These are phyloP conservation scores for Cryptococcus sp. DNA, from an alignment of 1,284 basidiomycete genomes.

Conservation along the genomic window DNA sequence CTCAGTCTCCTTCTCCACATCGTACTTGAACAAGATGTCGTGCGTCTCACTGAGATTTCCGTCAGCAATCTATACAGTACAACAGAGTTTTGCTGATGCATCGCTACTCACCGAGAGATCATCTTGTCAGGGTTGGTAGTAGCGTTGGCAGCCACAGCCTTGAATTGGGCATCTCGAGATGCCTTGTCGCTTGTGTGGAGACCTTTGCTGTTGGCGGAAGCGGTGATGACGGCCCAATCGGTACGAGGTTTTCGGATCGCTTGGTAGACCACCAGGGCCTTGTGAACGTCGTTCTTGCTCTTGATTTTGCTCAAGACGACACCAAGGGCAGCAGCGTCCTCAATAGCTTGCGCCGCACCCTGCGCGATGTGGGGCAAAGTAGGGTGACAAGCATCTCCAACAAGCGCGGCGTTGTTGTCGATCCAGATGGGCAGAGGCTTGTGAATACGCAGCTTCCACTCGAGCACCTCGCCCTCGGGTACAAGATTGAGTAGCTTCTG, in stretches of 20 bases:
- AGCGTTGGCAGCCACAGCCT: constrained; percentile 21
- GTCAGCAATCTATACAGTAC: too few species aligned
- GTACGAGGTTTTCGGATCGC: constrained; percentile 48
- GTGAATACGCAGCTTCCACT: constrained; percentile 52
- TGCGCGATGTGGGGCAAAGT: constrained; percentile 48
- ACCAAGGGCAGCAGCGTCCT: constrained; percentile 50
- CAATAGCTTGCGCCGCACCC: constrained; percentile 52
- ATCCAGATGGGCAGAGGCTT: constrained; percentile 47
- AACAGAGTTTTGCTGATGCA: background rate
- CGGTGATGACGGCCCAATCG: constrained; percentile 46
- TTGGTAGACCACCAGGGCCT: constrained; percentile 44
- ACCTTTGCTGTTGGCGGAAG: constrained; percentile 48
- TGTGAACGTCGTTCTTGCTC: constrained; percentile 43
- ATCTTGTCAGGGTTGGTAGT: constrained; percentile 59
- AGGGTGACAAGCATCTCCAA: constrained; percentile 47
- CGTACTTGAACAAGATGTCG: constrained; percentile 31
- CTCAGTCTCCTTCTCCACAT: constrained; percentile 30
- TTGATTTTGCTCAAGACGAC: constrained; percentile 45
- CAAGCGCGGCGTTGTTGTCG: constrained; percentile 34
- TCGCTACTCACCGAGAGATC: constrained; percentile 61
- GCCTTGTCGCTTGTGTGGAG: constrained; percentile 42
- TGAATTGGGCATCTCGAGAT: constrained; percentile 32
- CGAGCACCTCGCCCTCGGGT: constrained; percentile 47
- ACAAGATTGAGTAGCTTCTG: constrained; percentile 50
- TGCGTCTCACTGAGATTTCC: constrained; percentile 21